phyloP scores from a whole-genome alignment of 2,329 filamentous ascomycete species.

The Monosporascus sp. region DNA sequence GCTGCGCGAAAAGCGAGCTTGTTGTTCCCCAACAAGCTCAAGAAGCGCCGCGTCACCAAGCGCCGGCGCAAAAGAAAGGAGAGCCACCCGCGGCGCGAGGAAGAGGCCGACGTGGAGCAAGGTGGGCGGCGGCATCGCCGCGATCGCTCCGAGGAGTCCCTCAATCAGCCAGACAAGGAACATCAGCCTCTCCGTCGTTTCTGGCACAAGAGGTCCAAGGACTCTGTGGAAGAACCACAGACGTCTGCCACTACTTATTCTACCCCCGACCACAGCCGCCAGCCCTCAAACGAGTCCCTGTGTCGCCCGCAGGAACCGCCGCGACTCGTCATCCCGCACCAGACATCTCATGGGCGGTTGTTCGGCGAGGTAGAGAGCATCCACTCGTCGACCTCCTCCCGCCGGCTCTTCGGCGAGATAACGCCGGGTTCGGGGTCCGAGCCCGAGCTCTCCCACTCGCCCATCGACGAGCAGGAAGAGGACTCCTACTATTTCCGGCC shows the following conservation, averaged over 20 bases:
- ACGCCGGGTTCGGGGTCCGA: conserved; percentile 19
- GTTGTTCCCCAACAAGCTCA: conserved; percentile 26
- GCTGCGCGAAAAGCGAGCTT: conserved; percentile 28
- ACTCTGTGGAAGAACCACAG: conserved; percentile 13
- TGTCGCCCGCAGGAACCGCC: conserved; percentile 11
- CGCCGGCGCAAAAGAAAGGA: conserved; percentile 26
- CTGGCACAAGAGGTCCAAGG: conserved; percentile 21
- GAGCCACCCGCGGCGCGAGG: conserved; percentile 19
- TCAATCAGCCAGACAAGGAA: conserved; percentile 15
- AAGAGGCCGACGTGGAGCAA: conserved; percentile 10
- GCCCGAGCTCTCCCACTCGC: conserved; percentile 27
- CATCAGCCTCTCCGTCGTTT: conserved; percentile 17
- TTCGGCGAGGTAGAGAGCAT: conserved; percentile 28
- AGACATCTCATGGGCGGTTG: conserved; percentile 18
- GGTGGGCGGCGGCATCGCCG: conserved; percentile 9
- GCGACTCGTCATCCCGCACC: conserved; percentile 16
- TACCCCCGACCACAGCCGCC: conserved; percentile 12
- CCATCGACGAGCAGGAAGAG: conserved; percentile 21
- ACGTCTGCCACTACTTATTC: conserved; percentile 5
- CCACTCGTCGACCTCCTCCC: conserved; percentile 18
- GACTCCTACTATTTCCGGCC: conserved; percentile 27
- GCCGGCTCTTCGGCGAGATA: conserved; percentile 27
- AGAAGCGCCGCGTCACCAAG: conserved; percentile 33
- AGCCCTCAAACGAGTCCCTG: conserved; percentile 19
- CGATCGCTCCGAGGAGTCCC: conserved; percentile 15